Base-by-base conservation (phyloP, 2,329 filamentous ascomycete species). In the Phyllosticta capitalensis region DNA sequence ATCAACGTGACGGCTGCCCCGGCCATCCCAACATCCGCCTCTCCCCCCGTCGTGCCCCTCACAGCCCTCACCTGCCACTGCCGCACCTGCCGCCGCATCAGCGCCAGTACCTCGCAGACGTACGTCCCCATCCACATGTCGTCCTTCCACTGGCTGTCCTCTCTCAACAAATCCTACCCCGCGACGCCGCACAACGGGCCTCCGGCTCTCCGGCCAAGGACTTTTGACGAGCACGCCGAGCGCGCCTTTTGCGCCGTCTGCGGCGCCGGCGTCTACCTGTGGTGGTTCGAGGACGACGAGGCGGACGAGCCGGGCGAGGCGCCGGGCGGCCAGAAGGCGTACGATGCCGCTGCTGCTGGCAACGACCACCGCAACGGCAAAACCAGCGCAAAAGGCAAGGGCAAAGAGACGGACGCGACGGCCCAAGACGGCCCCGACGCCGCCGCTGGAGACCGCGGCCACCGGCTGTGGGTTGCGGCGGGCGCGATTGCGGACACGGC, bases 241-340 rank as follows among this genome's bases (percentile, higher is more conserved):
- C 38, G 38, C 38, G 51, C 56, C n/a, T 58, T 58, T n/a, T 58
- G 56, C 30, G 30, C 51, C 7, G 9, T n/a, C 1, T 58, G 56
- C 21, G 56, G 56, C 9, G 28, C 51, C 0, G 50, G 50, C 5
- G 56, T 58, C 28, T 58, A 45, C 17, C 52, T 58, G 30, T 52
- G 51, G 20, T 58, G 38, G 38, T 45, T 45, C 38, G 38, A 45
- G n/a, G 38, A 45, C 38, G 38, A 45, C 14, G 38, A 45, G 14
- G 17, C 17, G 38, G 12, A n/a, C 38, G 38, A 45, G 38, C 14
- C 38, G 12, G 38, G 38, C 17, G 38, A 45, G 38, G n/a, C n/a
- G 38, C 38, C 38, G 3, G 38, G 14, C 6, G 30, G 30, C 2
- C 30, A n/a, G 14, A 14, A 17, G 12, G n/a, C 17, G n/a, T n/a